Percentiles rank a stretch among this genome's conserved stretches.
These are phyloP conservation scores for Aspergillus novofumigatus DNA, from an alignment of 2,329 filamentous ascomycete genomes.

Conservation along the genomic window DNA sequence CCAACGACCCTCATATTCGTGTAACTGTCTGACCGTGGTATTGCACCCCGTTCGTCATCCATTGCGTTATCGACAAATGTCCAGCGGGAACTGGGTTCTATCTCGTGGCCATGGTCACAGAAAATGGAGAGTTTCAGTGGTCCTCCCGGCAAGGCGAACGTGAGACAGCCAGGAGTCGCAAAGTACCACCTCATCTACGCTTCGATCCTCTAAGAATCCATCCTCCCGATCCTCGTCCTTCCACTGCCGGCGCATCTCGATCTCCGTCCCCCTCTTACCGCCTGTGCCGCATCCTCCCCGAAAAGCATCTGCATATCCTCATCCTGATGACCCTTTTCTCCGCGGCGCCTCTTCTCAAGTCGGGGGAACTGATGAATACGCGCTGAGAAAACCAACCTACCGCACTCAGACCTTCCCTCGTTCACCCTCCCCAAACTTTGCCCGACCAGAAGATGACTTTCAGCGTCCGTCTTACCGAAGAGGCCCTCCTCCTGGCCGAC, in stretches of 20 bases:
- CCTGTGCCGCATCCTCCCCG: constrained; percentile 16
- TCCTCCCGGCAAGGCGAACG: constrained; percentile 29
- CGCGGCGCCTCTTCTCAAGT: constrained; percentile 16
- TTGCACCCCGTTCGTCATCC: neutral
- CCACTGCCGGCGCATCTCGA: constrained; percentile 13
- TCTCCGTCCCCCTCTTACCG: constrained; percentile 22
- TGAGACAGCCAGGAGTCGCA: constrained; percentile 28
- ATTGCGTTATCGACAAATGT: constrained; percentile 34
- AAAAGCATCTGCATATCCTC: constrained; percentile 11
- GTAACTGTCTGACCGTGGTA: neutral
- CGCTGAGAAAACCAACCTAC: constrained; percentile 14
- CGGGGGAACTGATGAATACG: constrained; percentile 6
- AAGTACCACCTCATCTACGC: constrained; percentile 25
- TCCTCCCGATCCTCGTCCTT: constrained; percentile 23
- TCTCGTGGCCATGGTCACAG: constrained; percentile 44
- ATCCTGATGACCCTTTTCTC: constrained; percentile 13
- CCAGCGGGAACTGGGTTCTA: constrained; percentile 33
- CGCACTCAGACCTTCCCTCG: constrained; percentile 20
- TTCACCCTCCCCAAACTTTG: constrained; percentile 14
- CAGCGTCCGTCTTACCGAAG: constrained; percentile 25
- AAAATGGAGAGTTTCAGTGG: constrained; percentile 36
- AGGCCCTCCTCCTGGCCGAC: constrained; percentile 19
- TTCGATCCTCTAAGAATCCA: constrained; percentile 28
- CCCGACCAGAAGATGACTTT: constrained; percentile 17
- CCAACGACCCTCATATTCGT: constrained; percentile 1